Conservation (phyloP, 106 monocot genomes). For the Acorus calamus region DNA sequence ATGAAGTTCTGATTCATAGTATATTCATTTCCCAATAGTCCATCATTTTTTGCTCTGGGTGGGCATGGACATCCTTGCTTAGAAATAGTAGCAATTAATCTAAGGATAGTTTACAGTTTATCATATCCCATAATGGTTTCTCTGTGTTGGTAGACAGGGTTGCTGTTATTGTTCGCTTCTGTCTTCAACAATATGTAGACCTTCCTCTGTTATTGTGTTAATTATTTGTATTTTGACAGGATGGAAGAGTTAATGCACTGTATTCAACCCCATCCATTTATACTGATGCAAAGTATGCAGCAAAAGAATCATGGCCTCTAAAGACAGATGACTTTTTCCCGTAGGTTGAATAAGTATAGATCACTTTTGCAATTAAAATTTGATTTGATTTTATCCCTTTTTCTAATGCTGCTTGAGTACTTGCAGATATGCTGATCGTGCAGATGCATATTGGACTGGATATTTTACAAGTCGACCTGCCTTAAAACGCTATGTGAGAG, state of each 20-base stretch:
- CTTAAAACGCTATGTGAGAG: slow-evolving; percentile 79
- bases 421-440: slow-evolving; percentile 79
- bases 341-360: slow-evolving; percentile 33
- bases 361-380: neutral
- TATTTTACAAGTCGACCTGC: slow-evolving; percentile 95
- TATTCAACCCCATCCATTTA: slow-evolving; percentile 97
- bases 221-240: slow-evolving; percentile 33
- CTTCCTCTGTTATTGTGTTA: neutral
- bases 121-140: too few species aligned
- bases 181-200: neutral
- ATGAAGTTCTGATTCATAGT: neutral
- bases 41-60: too few species aligned
- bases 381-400: slow-evolving; percentile 2
- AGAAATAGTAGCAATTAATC: too few species aligned
- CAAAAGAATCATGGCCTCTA: slow-evolving; percentile 79
- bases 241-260: slow-evolving; percentile 92
- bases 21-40: neutral
- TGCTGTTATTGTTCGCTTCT: too few species aligned
- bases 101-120: too few species aligned
- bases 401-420: neutral
- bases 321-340: slow-evolving; percentile 96
- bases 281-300: slow-evolving; percentile 86
- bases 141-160: too few species aligned
- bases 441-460: slow-evolving; percentile 96
- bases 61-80: too few species aligned